phyloP scores from a whole-genome alignment of 2,329 filamentous ascomycete species.

The Didymella arachidicola region DNA sequence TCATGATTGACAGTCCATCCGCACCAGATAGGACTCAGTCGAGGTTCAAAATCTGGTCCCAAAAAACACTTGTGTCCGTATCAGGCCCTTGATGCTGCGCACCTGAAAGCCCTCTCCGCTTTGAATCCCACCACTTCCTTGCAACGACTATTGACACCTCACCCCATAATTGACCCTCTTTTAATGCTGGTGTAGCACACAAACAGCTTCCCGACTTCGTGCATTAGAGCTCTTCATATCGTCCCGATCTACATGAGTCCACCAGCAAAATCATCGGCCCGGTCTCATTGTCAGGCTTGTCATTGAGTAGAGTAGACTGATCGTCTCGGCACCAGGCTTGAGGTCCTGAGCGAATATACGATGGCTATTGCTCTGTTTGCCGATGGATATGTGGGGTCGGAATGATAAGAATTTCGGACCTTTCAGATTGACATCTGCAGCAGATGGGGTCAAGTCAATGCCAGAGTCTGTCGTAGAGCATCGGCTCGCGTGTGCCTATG shows the following conservation, averaged over 20 bases:
- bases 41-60: background rate
- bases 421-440: conserved; percentile 5
- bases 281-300: background rate
- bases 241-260: background rate
- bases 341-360: background rate
- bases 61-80: background rate
- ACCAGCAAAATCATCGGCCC: background rate
- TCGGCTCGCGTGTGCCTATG: conserved; percentile 4
- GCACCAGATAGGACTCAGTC: conserved; percentile 2
- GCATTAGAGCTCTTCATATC: background rate
- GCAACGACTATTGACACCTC: background rate
- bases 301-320: background rate
- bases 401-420: background rate
- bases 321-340: background rate
- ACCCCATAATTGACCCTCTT: background rate
- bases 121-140: background rate
- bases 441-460: background rate
- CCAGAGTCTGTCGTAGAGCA: background rate
- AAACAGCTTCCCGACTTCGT: background rate
- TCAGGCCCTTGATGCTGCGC: conserved; percentile 9
- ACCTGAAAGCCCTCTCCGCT: conserved; percentile 3
- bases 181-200: conserved; percentile 6
- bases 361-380: background rate
- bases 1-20: background rate
- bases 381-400: background rate